These are phyloP conservation scores for Aspergillus phoenicis DNA, from an alignment of 2,329 filamentous ascomycete species.

Conservation along the genomic window DNA sequence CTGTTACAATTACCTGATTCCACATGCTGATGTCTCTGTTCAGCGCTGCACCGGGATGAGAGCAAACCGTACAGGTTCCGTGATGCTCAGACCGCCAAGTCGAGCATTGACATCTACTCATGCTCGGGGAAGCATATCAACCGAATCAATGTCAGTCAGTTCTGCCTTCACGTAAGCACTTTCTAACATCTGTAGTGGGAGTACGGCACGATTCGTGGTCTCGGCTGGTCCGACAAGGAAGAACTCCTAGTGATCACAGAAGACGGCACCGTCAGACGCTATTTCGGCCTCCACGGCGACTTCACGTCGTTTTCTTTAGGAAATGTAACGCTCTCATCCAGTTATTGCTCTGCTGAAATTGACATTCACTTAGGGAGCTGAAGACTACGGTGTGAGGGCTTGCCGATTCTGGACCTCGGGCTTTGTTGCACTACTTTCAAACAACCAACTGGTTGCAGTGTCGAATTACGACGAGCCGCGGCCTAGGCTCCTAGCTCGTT, in stretches of 20 bases:
- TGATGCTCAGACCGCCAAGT: constrained; percentile 70
- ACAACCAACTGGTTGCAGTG: constrained; percentile 86
- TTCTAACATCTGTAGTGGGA: constrained; percentile 66
- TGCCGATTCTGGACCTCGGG: constrained; percentile 90
- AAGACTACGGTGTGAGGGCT: constrained; percentile 82
- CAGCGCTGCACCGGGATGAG: constrained; percentile 87
- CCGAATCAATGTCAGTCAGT: constrained; percentile 63
- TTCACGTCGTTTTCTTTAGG: constrained; percentile 94
- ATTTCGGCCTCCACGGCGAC: constrained; percentile 87
- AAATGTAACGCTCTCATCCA: constrained; percentile 54
- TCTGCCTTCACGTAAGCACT: background rate
- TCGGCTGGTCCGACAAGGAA: constrained; percentile 97
- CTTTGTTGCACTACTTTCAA: constrained; percentile 88
- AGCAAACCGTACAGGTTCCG: constrained; percentile 79
- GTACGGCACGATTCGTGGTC: constrained; percentile 78
- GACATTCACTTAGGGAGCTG: constrained; percentile 62
- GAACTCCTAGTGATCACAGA: constrained; percentile 83
- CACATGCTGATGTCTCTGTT: constrained; percentile 6
- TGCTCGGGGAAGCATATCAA: constrained; percentile 86
- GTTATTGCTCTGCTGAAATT: constrained; percentile 1
- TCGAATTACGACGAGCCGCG: constrained; percentile 87
- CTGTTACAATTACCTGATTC: background rate
- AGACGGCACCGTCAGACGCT: constrained; percentile 88
- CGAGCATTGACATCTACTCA: constrained; percentile 91
- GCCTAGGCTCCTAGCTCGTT: constrained; percentile 75